These are phyloP conservation scores for Pythium chondricola DNA, from an alignment of 352 stramenopile species.

Conservation along the genomic window DNA sequence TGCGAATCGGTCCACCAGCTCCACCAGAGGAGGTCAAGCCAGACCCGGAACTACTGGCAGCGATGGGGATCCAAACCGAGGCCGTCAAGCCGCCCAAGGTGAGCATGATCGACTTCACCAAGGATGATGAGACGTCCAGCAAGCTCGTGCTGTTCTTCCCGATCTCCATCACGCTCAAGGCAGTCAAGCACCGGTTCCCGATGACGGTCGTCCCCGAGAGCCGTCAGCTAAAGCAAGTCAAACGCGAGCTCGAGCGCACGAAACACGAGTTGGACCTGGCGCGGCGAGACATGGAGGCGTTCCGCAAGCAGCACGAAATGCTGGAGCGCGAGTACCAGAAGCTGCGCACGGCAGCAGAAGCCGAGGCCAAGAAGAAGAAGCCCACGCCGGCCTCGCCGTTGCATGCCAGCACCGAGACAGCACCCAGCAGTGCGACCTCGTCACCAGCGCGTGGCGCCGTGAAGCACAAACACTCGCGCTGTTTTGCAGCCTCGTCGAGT, in stretches of 20 bases:
- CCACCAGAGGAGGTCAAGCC: neutral
- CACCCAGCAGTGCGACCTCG: too few species aligned
- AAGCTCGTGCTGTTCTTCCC: neutral
- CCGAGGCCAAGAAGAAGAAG: too few species aligned
- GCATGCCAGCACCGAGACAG: too few species aligned
- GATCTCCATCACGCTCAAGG: neutral
- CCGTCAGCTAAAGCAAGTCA: too few species aligned
- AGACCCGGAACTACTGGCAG: neutral
- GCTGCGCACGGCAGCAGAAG: neutral
- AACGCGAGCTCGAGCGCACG: neutral
- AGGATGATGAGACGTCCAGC: neutral
- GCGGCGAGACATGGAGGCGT: neutral
- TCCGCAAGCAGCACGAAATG: constrained; percentile 2
- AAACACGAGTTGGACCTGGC: neutral
- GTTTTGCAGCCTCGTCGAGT: neutral
- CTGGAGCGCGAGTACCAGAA: constrained; percentile 7
- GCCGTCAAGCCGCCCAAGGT: too few species aligned
- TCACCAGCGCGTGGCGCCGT: neutral
- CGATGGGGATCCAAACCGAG: too few species aligned
- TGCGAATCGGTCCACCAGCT: neutral
- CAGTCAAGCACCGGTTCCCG: neutral
- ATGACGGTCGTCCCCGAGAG: neutral
- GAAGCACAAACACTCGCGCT: neutral
- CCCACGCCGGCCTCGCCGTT: too few species aligned
- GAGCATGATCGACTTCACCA: constrained; percentile 2